Evolutionary conservation across 495 filamentous ascomycete species (phyloP).

Genomic region (Penicillium macrosclerotiorum): DNA sequence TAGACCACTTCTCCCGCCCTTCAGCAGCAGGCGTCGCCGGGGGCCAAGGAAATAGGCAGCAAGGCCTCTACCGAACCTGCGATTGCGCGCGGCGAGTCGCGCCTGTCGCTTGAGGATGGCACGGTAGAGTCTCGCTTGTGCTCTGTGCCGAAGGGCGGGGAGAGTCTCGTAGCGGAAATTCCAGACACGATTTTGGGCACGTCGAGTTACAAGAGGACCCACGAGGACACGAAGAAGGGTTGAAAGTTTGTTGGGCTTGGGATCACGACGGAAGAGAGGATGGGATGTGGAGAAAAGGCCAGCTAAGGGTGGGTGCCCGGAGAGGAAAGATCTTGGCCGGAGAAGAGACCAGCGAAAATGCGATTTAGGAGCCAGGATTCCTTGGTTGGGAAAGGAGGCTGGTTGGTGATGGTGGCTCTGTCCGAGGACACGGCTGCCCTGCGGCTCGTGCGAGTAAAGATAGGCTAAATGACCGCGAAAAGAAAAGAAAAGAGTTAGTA

Average conservation of each 20-base stretch:
- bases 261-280: conserved; percentile 15
- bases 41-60: conserved; percentile 50
- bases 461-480: not conserved
- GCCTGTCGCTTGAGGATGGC: conserved; percentile 66
- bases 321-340: conserved; percentile 16
- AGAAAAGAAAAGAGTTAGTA: not conserved
- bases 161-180: conserved; percentile 71
- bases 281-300: conserved; percentile 11
- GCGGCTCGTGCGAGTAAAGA: conserved; percentile 1
- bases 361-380: conserved; percentile 44
- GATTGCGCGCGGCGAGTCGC: conserved; percentile 39
- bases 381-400: not conserved
- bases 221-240: conserved; percentile 46
- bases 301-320: conserved; percentile 21
- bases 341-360: conserved; percentile 29
- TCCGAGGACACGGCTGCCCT: conserved; percentile 3
- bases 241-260: conserved; percentile 25
- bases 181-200: conserved; percentile 60
- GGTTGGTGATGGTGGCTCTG: not conserved
- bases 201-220: conserved; percentile 56
- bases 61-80: conserved; percentile 36
- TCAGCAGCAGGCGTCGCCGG: conserved; percentile 42
- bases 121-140: conserved; percentile 72
- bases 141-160: conserved; percentile 61
- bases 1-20: conserved; percentile 13